phyloP scores from a whole-genome alignment of 2,329 filamentous ascomycete genomes.

The Leptographium radiaticola region DNA sequence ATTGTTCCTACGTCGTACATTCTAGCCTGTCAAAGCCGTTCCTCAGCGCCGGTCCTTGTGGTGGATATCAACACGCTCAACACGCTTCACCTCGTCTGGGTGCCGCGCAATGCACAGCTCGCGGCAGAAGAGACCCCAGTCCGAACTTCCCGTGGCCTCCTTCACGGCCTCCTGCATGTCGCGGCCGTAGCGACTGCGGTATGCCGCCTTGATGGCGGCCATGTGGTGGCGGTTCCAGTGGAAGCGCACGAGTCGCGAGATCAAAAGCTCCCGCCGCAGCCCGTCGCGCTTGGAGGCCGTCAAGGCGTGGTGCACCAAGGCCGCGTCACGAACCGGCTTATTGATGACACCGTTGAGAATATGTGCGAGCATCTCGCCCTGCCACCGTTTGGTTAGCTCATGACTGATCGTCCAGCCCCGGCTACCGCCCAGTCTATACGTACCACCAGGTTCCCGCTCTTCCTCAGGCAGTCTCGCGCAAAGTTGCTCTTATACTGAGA shows the following conservation, averaged over 20 bases:
- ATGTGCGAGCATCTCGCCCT: constrained; percentile 91
- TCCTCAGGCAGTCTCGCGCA: constrained; percentile 72
- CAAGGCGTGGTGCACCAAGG: constrained; percentile 83
- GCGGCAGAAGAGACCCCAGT: constrained; percentile 66
- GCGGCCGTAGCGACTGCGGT: constrained; percentile 60
- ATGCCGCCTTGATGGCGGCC: constrained; percentile 66
- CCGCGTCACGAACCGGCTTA: constrained; percentile 80
- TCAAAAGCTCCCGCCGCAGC: constrained; percentile 72
- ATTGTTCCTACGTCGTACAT: too few relatives aligned
- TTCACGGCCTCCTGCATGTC: constrained; percentile 67
- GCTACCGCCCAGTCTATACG: constrained; percentile 24
- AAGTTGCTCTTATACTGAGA: constrained; percentile 65
- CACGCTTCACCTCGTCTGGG: constrained; percentile 43
- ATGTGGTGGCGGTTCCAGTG: constrained; percentile 88
- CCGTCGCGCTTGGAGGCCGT: constrained; percentile 57
- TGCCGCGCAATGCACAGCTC: constrained; percentile 52
- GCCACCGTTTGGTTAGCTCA: background rate
- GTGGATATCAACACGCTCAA: constrained; percentile 26
- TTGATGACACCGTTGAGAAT: constrained; percentile 96
- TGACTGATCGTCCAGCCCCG: too few relatives aligned
- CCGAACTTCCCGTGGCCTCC: constrained; percentile 55
- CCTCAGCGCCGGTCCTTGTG: background rate
- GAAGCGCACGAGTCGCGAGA: constrained; percentile 72
- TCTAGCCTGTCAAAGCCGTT: background rate
- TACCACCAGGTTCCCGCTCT: constrained; percentile 87